Evolutionary conservation across 176 grass and related monocot genomes (phyloP).

Genomic region (Raddia distichophylla): DNA sequence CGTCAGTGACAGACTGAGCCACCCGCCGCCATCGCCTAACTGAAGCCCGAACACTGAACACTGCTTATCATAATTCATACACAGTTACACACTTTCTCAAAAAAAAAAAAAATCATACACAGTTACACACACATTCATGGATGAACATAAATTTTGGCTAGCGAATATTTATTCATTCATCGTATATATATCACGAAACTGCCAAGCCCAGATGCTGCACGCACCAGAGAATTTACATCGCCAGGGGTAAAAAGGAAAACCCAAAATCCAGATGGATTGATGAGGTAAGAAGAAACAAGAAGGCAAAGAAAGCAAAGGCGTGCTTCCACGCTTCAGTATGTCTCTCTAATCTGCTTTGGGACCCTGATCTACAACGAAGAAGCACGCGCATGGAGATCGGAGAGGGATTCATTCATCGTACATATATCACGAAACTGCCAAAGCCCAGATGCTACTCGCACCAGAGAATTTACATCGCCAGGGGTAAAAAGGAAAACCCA

Average conservation of each 20-base stretch:
- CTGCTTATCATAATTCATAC: too few species aligned
- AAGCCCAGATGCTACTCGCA: not conserved
- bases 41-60: too few species aligned
- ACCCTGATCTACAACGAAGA: not conserved
- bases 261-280: not conserved
- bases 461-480: constrained; percentile 19
- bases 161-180: constrained; percentile 34
- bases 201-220: not conserved
- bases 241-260: not conserved
- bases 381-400: not conserved
- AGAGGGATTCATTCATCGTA: constrained; percentile 31
- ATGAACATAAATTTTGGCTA: not conserved
- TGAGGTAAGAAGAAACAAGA: too few species aligned
- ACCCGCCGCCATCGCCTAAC: too few species aligned
- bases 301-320: not conserved
- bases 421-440: not conserved
- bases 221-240: constrained; percentile 24
- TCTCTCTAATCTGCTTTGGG: not conserved
- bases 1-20: too few species aligned
- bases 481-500: not conserved
- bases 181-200: not conserved
- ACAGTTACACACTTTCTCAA: too few species aligned
- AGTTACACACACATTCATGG: too few species aligned
- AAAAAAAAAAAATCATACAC: too few species aligned
- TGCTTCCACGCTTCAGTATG: not conserved